phyloP scores from a whole-genome alignment of 1,139 yeast species.

The Sugiyamaella japonica region DNA sequence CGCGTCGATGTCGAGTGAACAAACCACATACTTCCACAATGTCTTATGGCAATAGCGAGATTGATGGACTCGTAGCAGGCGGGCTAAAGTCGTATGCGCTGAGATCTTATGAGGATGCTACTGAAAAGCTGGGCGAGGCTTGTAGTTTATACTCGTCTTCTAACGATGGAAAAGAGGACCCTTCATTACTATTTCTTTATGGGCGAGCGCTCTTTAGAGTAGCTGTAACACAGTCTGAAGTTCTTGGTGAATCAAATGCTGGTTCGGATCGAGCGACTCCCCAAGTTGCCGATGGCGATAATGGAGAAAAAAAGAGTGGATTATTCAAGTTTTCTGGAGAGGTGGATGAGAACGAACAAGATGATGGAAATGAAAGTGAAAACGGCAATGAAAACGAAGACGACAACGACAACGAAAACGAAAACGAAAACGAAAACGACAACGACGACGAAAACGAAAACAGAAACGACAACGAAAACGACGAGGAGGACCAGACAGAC shows the following conservation, averaged over 20 bases:
- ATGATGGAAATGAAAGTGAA: slow-evolving; percentile 26
- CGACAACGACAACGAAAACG: slow-evolving; percentile 40
- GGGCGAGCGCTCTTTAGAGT: slow-evolving; percentile 79
- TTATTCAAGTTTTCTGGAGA: slow-evolving; percentile 24
- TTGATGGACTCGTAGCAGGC: slow-evolving; percentile 52
- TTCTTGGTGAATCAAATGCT: slow-evolving; percentile 55
- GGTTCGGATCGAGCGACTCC: slow-evolving; percentile 28
- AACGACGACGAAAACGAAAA: slow-evolving; percentile 40
- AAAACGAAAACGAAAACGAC: slow-evolving; percentile 41
- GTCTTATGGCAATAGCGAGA: slow-evolving; percentile 22
- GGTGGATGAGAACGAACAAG: slow-evolving; percentile 33
- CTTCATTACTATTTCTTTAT: slow-evolving; percentile 70
- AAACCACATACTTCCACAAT: background rate
- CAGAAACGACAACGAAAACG: slow-evolving; percentile 40
- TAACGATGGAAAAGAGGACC: slow-evolving; percentile 60
- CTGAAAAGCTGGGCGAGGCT: slow-evolving; percentile 71
- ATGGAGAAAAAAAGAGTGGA: slow-evolving; percentile 15
- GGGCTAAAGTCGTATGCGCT: slow-evolving; percentile 64
- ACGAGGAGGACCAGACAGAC: slow-evolving; percentile 57
- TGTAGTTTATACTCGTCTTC: slow-evolving; percentile 58
- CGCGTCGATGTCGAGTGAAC: background rate
- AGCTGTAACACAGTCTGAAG: slow-evolving; percentile 73
- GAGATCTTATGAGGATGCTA: slow-evolving; percentile 67
- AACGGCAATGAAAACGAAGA: slow-evolving; percentile 40
- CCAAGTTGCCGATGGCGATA: slow-evolving; percentile 33